phyloP scores from a whole-genome alignment of 352 stramenopile genomes.

The Pythium aquatile region DNA sequence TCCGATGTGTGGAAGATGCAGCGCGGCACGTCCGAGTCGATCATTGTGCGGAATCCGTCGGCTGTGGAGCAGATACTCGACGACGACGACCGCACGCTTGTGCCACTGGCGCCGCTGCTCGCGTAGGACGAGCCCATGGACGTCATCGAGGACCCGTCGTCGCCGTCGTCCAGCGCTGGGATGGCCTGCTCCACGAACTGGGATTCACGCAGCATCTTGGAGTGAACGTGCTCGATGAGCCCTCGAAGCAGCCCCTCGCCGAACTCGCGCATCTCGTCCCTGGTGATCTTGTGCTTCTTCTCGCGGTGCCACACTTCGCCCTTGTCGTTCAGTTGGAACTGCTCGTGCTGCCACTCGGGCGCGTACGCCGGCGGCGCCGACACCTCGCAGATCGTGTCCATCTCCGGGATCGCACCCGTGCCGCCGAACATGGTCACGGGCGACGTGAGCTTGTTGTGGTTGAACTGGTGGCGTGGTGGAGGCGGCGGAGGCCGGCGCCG shows the following conservation, averaged over 20 bases:
- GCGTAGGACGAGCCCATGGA: slow-evolving; percentile 43
- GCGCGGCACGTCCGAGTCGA: slow-evolving; percentile 71
- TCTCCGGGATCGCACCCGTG: slow-evolving; percentile 37
- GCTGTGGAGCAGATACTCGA: slow-evolving; percentile 82
- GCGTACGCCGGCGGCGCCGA: slow-evolving; percentile 40
- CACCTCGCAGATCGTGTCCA: slow-evolving; percentile 79
- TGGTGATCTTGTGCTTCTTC: slow-evolving; percentile 55
- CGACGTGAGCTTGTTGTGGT: slow-evolving; percentile 20
- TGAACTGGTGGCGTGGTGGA: slow-evolving; percentile 1
- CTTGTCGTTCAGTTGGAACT: slow-evolving; percentile 54
- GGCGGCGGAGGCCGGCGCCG: slow-evolving; percentile 17
- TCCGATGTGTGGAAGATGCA: slow-evolving; percentile 83
- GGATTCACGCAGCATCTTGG: slow-evolving; percentile 77
- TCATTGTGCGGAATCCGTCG: slow-evolving; percentile 81
- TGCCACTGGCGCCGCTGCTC: slow-evolving; percentile 14
- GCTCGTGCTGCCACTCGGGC: slow-evolving; percentile 54
- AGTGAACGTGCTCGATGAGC: slow-evolving; percentile 76
- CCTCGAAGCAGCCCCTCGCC: slow-evolving; percentile 67
- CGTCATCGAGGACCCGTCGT: slow-evolving; percentile 25
- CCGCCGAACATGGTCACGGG: slow-evolving; percentile 26
- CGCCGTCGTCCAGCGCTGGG: slow-evolving; percentile 54
- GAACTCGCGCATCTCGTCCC: slow-evolving; percentile 64
- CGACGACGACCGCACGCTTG: slow-evolving; percentile 61
- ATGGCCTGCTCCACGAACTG: slow-evolving; percentile 80
- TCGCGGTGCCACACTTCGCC: slow-evolving; percentile 53